Conservation (phyloP, 129 eudicot genomes). For the Lonicera japonica region DNA sequence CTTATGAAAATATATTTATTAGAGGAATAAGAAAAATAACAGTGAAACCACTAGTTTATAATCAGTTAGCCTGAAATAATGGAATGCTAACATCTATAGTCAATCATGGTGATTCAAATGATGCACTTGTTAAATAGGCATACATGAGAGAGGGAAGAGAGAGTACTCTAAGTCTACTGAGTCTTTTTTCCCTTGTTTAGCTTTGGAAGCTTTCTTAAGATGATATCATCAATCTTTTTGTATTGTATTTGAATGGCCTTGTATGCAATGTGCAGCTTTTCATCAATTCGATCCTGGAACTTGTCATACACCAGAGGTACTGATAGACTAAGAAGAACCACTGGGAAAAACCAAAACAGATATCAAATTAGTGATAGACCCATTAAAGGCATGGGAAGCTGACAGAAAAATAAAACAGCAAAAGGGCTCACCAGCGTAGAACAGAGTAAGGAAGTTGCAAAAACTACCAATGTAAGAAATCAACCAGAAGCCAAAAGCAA, state of each 20-base stretch:
- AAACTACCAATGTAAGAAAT: conserved; percentile 73
- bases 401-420: neutral
- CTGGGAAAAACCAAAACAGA: conserved; percentile 36
- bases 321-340: conserved; percentile 63
- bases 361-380: neutral
- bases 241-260: conserved; percentile 29
- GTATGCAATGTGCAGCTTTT: conserved; percentile 38
- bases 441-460: conserved; percentile 68
- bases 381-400: neutral
- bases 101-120: neutral
- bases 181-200: conserved; percentile 62
- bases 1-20: neutral
- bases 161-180: conserved; percentile 45
- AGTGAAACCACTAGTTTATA: neutral
- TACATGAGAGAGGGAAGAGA: neutral
- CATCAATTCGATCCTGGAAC: conserved; percentile 68
- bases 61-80: neutral
- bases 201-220: conserved; percentile 47
- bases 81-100: neutral
- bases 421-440: conserved; percentile 64
- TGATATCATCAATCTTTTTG: conserved; percentile 33
- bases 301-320: conserved; percentile 67
- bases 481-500: conserved; percentile 59
- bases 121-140: neutral
- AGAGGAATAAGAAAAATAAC: neutral